Percentiles rank a stretch among this genome's conserved stretches.
phyloP scores from a whole-genome alignment of 176 grass and related monocot genomes.

The Triticum dicoccoides region DNA sequence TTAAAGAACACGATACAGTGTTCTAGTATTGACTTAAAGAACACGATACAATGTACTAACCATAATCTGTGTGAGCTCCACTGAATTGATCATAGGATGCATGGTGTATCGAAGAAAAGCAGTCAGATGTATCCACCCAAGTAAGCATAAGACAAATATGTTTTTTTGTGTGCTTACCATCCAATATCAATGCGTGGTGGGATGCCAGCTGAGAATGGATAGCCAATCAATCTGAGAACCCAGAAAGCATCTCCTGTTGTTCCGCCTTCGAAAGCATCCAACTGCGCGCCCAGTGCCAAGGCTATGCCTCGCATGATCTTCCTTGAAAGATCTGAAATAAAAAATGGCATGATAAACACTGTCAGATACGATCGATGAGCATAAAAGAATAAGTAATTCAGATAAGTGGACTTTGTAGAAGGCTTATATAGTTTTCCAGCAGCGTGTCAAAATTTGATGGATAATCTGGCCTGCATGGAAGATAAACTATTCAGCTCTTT shows the following conservation, averaged over 20 bases:
- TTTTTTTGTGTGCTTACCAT: conserved; percentile 40
- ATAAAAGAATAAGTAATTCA: conserved; percentile 8
- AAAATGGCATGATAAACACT: conserved; percentile 18
- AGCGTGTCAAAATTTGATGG: conserved; percentile 72
- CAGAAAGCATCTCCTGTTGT: conserved; percentile 68
- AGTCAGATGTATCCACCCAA: conserved; percentile 19
- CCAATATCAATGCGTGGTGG: conserved; percentile 72
- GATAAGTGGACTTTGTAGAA: conserved; percentile 37
- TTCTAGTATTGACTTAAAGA: no score
- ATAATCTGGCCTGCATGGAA: conserved; percentile 61
- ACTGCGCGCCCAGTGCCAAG: conserved; percentile 63
- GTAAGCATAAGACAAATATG: neutral
- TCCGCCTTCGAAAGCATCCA: conserved; percentile 73
- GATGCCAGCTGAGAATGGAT: conserved; percentile 79
- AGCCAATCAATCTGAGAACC: conserved; percentile 82
- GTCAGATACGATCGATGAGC: neutral
- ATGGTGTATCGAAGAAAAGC: neutral
- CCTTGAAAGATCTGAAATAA: conserved; percentile 68
- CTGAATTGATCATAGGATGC: conserved; percentile 46
- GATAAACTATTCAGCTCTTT: neutral
- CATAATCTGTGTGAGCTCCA: conserved; percentile 93
- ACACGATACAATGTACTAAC: conserved; percentile 30
- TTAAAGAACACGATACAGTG: no score
- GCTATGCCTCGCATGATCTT: conserved; percentile 96
- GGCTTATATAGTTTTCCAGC: conserved; percentile 59